Evolutionary conservation across 176 grass and related monocot species (phyloP).

Genomic region (Oryza brachyantha): DNA sequence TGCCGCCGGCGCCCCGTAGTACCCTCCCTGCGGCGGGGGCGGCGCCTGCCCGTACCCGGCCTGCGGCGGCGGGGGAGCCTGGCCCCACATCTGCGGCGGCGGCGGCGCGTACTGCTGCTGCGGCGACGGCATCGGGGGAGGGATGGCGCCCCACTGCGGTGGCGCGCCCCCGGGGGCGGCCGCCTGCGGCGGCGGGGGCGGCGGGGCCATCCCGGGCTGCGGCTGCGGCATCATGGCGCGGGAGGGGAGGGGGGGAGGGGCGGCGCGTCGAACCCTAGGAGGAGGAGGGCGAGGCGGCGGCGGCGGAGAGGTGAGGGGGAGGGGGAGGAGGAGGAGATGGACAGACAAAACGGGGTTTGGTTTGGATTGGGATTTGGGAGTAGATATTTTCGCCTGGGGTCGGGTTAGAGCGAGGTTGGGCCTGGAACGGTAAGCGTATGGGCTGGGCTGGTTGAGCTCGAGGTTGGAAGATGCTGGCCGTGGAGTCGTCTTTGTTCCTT

Average conservation of each 20-base stretch:
- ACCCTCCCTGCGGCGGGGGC: background rate
- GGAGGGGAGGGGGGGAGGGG: background rate
- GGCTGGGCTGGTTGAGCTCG: background rate
- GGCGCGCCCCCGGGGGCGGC: background rate
- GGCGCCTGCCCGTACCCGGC: slow-evolving; percentile 33
- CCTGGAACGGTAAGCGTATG: background rate
- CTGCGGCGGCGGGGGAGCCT: slow-evolving; percentile 42
- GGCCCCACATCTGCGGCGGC: slow-evolving; percentile 72
- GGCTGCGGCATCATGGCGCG: slow-evolving; percentile 28
- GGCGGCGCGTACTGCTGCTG: slow-evolving; percentile 45
- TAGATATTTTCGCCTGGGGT: slow-evolving; percentile 13
- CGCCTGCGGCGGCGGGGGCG: slow-evolving; percentile 7
- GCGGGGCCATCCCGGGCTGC: slow-evolving; percentile 37
- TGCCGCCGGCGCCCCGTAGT: background rate
- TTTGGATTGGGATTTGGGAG: background rate
- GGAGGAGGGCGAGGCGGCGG: background rate
- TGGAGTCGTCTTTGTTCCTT: too few relatives aligned
- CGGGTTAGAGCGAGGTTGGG: too few relatives aligned
- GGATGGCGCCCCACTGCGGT: slow-evolving; percentile 62
- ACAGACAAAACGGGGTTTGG: too few relatives aligned
- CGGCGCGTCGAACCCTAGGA: slow-evolving; percentile 27
- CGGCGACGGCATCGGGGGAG: slow-evolving; percentile 51
- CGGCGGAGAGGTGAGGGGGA: background rate
- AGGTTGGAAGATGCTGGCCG: too few relatives aligned
- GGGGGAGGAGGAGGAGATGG: background rate